These are phyloP conservation scores for Rhodotorula sp. DNA, from an alignment of 1,284 basidiomycete species.

Conservation along the genomic window DNA sequence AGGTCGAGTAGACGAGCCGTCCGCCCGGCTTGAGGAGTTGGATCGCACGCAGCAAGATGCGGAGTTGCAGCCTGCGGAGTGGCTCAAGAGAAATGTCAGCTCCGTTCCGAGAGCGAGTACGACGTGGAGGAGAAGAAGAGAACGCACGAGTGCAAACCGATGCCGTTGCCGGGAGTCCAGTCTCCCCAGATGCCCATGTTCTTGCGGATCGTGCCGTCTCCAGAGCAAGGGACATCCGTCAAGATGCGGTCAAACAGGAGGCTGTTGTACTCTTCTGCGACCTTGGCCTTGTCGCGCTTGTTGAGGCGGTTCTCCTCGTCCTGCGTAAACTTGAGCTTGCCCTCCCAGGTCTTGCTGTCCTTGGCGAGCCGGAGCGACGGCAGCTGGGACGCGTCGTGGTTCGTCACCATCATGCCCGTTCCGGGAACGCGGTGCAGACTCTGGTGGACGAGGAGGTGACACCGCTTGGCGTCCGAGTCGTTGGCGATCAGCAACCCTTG, in stretches of 20 bases:
- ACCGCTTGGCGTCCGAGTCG: constrained; percentile 88
- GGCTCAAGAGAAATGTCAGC: not conserved
- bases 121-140: not conserved
- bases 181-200: constrained; percentile 93
- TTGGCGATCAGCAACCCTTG: constrained; percentile 81
- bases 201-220: constrained; percentile 94
- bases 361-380: constrained; percentile 52
- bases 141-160: constrained; percentile 78
- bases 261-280: constrained; percentile 46
- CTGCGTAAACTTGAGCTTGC: constrained; percentile 14
- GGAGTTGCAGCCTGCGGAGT: constrained; percentile 70
- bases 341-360: not conserved
- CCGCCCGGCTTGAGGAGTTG: constrained; percentile 80
- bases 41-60: constrained; percentile 90
- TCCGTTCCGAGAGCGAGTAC: no score
- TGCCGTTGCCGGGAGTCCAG: constrained; percentile 85
- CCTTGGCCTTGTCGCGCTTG: constrained; percentile 41
- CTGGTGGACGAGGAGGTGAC: constrained; percentile 96
- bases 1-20: constrained; percentile 95
- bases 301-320: constrained; percentile 35
- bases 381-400: constrained; percentile 88
- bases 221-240: constrained; percentile 96
- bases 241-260: constrained; percentile 90
- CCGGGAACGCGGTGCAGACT: constrained; percentile 83
- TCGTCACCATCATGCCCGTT: constrained; percentile 90